These are phyloP conservation scores for Boletus bicolor DNA, from an alignment of 768 basidiomycete species.

Conservation along the genomic window DNA sequence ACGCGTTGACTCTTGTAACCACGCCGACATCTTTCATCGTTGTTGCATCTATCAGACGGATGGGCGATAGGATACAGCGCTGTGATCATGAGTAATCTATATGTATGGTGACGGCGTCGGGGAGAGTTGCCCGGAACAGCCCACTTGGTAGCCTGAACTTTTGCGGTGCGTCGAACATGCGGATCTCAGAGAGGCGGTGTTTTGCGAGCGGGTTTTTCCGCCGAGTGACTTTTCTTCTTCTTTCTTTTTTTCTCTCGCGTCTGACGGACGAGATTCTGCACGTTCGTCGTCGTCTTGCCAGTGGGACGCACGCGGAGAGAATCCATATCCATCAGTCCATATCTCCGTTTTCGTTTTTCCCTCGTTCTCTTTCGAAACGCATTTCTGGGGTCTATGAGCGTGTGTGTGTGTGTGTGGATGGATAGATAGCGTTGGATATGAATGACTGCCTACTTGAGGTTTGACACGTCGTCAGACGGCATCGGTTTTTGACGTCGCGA, in stretches of 20 bases:
- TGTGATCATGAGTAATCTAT: background rate
- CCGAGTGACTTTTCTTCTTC: background rate
- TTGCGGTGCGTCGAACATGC: background rate
- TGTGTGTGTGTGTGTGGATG: too few relatives aligned
- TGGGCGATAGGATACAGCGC: background rate
- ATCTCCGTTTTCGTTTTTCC: background rate
- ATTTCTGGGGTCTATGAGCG: background rate
- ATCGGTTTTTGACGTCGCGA: background rate
- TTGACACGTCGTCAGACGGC: slow-evolving; percentile 1
- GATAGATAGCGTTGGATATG: background rate
- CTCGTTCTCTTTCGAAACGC: background rate
- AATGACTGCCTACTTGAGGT: background rate
- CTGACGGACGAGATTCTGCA: background rate
- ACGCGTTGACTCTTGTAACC: too few relatives aligned
- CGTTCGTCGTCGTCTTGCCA: background rate
- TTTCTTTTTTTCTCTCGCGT: background rate
- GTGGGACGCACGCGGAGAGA: background rate
- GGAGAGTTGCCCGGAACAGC: background rate
- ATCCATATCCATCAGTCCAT: background rate
- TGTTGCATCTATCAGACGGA: background rate
- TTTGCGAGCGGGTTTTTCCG: background rate
- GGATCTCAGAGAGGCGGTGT: background rate
- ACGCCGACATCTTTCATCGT: background rate
- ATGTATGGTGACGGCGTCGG: background rate
- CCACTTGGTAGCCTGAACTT: background rate